Percentiles rank a stretch among this genome's conserved stretches.
phyloP scores from a whole-genome alignment of 225 moss, liverwort and hornwort genomes.

The Anthoceros angustus region DNA sequence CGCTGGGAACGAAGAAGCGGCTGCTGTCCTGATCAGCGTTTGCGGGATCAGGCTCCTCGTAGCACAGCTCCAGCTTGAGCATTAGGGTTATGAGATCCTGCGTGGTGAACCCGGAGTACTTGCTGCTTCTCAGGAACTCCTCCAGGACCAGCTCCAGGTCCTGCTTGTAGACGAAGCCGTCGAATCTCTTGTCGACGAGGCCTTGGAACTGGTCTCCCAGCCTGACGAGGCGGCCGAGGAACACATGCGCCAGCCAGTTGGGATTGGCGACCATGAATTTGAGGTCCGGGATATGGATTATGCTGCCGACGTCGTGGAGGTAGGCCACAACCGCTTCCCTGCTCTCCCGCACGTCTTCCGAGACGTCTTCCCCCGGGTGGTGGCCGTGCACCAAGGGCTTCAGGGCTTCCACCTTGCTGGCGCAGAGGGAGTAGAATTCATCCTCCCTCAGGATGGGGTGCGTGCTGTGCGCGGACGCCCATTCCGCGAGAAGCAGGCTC shows the following conservation, averaged over 20 bases:
- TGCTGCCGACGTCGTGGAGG: constrained; percentile 2
- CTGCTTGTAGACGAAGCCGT: constrained; percentile 1
- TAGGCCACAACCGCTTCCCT: neutral
- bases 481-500: constrained; percentile 1
- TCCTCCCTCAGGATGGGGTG: constrained; percentile 1
- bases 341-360: neutral
- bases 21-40: neutral
- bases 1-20: neutral
- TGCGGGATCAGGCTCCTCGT: neutral
- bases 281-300: neutral
- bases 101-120: neutral
- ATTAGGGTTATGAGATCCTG: neutral
- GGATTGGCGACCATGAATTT: neutral
- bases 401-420: neutral
- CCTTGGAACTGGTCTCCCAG: neutral
- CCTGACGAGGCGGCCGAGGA: neutral
- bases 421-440: constrained; percentile 1
- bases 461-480: constrained; percentile 1
- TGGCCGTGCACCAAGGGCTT: neutral
- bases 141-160: constrained; percentile 1
- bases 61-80: neutral
- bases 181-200: neutral
- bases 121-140: neutral
- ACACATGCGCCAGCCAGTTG: constrained; percentile 4
- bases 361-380: neutral